Conservation (phyloP, 192 early-diverging fungal species). For the Coemansia nantahalensis region DNA sequence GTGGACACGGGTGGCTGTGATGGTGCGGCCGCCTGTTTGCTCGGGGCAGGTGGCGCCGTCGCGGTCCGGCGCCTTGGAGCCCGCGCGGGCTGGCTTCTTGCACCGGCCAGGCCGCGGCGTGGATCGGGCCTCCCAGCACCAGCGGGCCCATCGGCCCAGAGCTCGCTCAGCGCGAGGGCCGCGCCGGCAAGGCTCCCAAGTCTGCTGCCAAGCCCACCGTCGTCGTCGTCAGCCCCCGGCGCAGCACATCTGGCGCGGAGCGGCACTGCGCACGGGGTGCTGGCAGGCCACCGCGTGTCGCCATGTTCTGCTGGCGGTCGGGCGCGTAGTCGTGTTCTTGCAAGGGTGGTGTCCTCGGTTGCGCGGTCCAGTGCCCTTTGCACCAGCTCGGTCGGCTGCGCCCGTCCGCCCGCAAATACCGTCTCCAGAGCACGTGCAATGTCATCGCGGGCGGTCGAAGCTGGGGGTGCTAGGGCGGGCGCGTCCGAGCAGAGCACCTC, state of each 20-base stretch:
- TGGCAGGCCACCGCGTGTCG: neutral
- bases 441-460: neutral
- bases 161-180: slow-evolving; percentile 6
- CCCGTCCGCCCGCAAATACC: neutral
- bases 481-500: neutral
- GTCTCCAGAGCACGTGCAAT: slow-evolving; percentile 1
- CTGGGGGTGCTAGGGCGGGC: neutral
- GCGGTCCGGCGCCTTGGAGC: too few relatives aligned
- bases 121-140: neutral
- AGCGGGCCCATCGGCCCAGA: slow-evolving; percentile 5
- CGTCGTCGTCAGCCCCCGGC: neutral
- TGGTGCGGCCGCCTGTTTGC: too few relatives aligned
- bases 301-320: neutral
- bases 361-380: slow-evolving; percentile 3
- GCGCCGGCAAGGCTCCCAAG: neutral
- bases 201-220: neutral
- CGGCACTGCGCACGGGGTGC: too few relatives aligned
- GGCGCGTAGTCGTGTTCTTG: neutral
- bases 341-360: slow-evolving; percentile 19
- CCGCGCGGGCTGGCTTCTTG: too few relatives aligned
- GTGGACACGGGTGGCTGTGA: too few relatives aligned
- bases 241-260: neutral
- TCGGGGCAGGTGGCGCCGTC: too few relatives aligned
- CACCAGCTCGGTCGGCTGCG: neutral
- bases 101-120: too few relatives aligned